Conservation (phyloP, 2,329 filamentous ascomycete species). For the Plectosphaerella plurivora region DNA sequence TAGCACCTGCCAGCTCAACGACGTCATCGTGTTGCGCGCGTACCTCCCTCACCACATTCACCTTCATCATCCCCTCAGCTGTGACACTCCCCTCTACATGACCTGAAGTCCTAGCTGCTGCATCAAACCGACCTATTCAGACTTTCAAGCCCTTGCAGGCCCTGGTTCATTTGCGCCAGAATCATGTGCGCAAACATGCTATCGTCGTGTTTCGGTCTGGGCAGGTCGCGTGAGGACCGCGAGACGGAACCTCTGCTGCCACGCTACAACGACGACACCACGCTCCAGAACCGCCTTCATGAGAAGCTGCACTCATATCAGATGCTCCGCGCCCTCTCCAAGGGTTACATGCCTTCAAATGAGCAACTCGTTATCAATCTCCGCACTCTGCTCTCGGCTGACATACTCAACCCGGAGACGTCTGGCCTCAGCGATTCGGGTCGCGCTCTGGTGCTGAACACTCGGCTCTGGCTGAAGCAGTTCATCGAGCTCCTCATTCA, state of each 20-base stretch:
- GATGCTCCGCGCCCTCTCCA: conserved; percentile 75
- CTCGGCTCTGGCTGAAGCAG: conserved; percentile 69
- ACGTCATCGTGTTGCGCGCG: no score
- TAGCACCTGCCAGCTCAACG: no score
- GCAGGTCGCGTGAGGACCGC: conserved; percentile 42
- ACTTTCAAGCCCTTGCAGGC: no score
- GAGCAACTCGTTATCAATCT: conserved; percentile 79
- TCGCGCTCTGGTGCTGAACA: conserved; percentile 65
- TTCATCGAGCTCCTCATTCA: conserved; percentile 77
- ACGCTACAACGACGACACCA: conserved; percentile 77
- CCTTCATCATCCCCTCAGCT: no score
- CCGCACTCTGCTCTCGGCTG: conserved; percentile 71
- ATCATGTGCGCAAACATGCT: conserved; percentile 32
- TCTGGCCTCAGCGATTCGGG: conserved; percentile 75
- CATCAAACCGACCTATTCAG: no score
- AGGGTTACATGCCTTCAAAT: conserved; percentile 90
- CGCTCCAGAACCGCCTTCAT: conserved; percentile 70
- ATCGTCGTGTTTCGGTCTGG: conserved; percentile 58
- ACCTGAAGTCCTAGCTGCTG: no score
- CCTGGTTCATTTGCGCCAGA: no score
- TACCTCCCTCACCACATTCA: no score
- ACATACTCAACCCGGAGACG: conserved; percentile 69
- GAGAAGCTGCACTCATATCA: conserved; percentile 92
- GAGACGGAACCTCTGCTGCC: conserved; percentile 79
- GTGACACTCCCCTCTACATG: no score